phyloP scores from a whole-genome alignment of 2,329 filamentous ascomycete genomes.

The Diplocarpon mali region DNA sequence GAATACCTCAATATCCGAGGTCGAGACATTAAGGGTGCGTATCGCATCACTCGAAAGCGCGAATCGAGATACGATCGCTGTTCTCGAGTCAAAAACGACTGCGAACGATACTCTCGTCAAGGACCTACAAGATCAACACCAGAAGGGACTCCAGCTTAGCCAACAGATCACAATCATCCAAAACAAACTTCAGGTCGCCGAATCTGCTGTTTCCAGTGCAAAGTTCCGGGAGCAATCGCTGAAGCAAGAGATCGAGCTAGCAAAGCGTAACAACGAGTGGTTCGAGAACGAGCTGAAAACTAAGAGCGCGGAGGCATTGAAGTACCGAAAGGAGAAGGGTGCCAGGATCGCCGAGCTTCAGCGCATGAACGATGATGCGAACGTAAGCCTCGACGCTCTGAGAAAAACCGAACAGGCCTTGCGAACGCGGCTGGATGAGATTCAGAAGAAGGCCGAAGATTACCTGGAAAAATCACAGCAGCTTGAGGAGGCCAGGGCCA shows the following conservation, averaged over 20 bases:
- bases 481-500: slow-evolving; percentile 70
- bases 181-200: slow-evolving; percentile 71
- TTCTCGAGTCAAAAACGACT: slow-evolving; percentile 81
- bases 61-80: slow-evolving; percentile 78
- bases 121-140: slow-evolving; percentile 79
- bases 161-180: slow-evolving; percentile 75
- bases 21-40: slow-evolving; percentile 67
- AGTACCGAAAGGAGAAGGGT: slow-evolving; percentile 90
- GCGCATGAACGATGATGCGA: slow-evolving; percentile 76
- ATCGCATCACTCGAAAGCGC: slow-evolving; percentile 81
- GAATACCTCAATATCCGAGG: slow-evolving; percentile 62
- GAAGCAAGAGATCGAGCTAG: slow-evolving; percentile 79
- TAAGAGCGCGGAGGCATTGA: slow-evolving; percentile 75
- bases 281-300: slow-evolving; percentile 85
- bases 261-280: slow-evolving; percentile 88
- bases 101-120: slow-evolving; percentile 78
- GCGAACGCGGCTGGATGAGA: slow-evolving; percentile 68
- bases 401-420: slow-evolving; percentile 72
- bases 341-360: slow-evolving; percentile 81
- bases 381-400: slow-evolving; percentile 63
- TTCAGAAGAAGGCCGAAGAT: slow-evolving; percentile 80
- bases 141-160: slow-evolving; percentile 73
- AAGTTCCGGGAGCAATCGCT: slow-evolving; percentile 87
- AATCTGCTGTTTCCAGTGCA: slow-evolving; percentile 66
- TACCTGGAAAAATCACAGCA: slow-evolving; percentile 72